Evolutionary conservation across 2,329 filamentous ascomycete genomes (phyloP).

Genomic region (Aspergillus neoniger): DNA sequence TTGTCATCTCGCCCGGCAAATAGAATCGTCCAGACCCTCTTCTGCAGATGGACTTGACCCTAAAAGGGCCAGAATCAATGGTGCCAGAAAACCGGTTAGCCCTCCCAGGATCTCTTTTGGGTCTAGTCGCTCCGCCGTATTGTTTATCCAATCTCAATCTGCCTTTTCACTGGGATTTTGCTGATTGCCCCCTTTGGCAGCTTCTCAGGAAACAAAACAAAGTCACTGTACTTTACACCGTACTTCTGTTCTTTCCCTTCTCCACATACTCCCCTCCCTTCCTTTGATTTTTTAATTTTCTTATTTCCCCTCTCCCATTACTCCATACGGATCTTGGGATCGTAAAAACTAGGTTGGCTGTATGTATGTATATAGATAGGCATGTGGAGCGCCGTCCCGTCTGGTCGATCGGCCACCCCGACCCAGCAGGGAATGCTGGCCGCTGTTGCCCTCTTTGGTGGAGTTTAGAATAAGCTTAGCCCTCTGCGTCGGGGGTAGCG

Average conservation of each 20-base stretch:
- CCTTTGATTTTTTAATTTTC: too few relatives aligned
- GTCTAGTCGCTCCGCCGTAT: background rate
- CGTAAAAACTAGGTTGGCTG: background rate
- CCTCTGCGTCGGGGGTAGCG: constrained; percentile 10
- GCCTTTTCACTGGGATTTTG: background rate
- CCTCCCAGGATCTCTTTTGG: background rate
- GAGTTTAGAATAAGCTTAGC: constrained; percentile 27
- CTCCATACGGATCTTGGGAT: background rate
- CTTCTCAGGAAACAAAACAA: too few relatives aligned
- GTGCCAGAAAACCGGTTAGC: constrained; percentile 2
- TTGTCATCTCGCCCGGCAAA: background rate
- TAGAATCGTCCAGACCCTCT: constrained; percentile 3
- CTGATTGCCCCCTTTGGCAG: background rate
- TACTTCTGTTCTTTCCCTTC: background rate
- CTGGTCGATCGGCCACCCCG: constrained; percentile 15
- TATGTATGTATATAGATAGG: constrained; percentile 1
- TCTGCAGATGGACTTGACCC: background rate
- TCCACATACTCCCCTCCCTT: background rate
- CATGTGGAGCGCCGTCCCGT: constrained; percentile 13
- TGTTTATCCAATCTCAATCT: background rate
- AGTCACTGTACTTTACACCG: background rate
- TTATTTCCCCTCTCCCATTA: background rate
- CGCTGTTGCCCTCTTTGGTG: constrained; percentile 22
- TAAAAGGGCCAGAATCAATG: constrained; percentile 3
- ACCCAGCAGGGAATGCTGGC: constrained; percentile 16